Evolutionary conservation across 129 eudicot genomes (phyloP).

Genomic region (Saussurea involucrata): DNA sequence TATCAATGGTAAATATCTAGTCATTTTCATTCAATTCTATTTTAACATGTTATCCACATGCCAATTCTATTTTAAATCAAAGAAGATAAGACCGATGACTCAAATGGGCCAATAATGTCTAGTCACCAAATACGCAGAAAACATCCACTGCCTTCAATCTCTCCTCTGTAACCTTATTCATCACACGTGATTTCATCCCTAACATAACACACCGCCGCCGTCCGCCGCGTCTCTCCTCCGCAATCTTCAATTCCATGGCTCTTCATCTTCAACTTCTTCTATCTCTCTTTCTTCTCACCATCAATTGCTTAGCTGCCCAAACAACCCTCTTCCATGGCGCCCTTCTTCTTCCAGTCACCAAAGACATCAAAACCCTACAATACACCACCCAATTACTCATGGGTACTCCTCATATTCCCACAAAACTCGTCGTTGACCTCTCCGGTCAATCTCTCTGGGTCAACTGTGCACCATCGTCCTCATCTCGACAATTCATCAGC

Average conservation of each 20-base stretch:
- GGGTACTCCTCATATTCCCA: conserved; percentile 38
- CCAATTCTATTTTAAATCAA: not conserved
- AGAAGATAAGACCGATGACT: conserved; percentile 30
- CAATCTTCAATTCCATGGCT: conserved; percentile 35
- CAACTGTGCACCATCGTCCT: conserved; percentile 20
- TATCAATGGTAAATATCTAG: too few species aligned
- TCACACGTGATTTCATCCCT: not conserved
- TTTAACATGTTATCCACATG: not conserved
- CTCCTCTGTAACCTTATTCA: not conserved
- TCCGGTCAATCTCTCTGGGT: conserved; percentile 50
- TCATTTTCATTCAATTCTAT: not conserved
- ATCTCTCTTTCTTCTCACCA: conserved; percentile 21
- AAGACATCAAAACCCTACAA: conserved; percentile 54
- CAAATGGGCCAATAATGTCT: not conserved
- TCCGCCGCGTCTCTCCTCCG: conserved; percentile 17
- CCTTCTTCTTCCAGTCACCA: conserved; percentile 39
- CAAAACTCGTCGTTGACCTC: conserved; percentile 59
- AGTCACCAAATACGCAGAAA: conserved; percentile 6
- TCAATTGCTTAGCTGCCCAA: conserved; percentile 21
- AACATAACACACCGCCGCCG: not conserved
- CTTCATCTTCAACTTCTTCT: conserved; percentile 14
- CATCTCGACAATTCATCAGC: conserved; percentile 30
- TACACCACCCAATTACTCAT: conserved; percentile 47
- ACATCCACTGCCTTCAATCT: not conserved
- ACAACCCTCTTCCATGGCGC: conserved; percentile 29